Percentiles rank a stretch among this genome's conserved stretches.
These are phyloP conservation scores for Coniochaeta sp. DNA, from an alignment of 2,329 filamentous ascomycete genomes.

Conservation along the genomic window DNA sequence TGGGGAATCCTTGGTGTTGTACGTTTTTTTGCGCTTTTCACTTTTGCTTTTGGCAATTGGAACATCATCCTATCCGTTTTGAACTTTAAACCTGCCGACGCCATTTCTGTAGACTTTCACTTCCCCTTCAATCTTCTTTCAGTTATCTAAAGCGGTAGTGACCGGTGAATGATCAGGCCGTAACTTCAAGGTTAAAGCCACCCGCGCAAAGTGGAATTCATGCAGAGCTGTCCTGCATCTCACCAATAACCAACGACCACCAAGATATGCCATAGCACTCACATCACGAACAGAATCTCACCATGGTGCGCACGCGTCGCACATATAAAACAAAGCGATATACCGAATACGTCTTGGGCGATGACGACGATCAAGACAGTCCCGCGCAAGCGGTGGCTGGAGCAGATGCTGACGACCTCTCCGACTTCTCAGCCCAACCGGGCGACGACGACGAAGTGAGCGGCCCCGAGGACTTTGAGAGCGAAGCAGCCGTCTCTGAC, in stretches of 20 bases:
- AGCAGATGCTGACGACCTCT: conserved; percentile 13
- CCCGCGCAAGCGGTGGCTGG: conserved; percentile 3
- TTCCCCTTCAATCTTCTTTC: too few relatives aligned
- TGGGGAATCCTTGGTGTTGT: not conserved
- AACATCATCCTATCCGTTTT: too few relatives aligned
- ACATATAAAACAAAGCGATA: conserved; percentile 29
- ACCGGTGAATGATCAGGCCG: too few relatives aligned
- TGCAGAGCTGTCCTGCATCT: not conserved
- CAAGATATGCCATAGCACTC: not conserved
- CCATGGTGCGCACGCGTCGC: conserved; percentile 27
- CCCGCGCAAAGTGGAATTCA: too few relatives aligned
- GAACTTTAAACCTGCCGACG: too few relatives aligned
- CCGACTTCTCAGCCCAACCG: conserved; percentile 13
- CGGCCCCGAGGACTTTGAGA: not conserved
- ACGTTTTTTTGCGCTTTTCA: not conserved
- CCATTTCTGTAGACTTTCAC: too few relatives aligned
- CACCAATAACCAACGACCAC: not conserved
- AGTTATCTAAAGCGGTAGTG: too few relatives aligned
- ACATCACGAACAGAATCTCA: conserved; percentile 1
- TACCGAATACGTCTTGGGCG: conserved; percentile 25
- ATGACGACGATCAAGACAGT: conserved; percentile 22
- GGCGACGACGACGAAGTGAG: conserved; percentile 14
- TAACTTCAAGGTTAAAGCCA: too few relatives aligned
- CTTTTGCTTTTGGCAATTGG: too few relatives aligned
- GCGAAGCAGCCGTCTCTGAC: not conserved